These are phyloP conservation scores for Stagonosporopsis cucurbitacearum DNA, from an alignment of 2,329 filamentous ascomycete genomes.

Conservation along the genomic window DNA sequence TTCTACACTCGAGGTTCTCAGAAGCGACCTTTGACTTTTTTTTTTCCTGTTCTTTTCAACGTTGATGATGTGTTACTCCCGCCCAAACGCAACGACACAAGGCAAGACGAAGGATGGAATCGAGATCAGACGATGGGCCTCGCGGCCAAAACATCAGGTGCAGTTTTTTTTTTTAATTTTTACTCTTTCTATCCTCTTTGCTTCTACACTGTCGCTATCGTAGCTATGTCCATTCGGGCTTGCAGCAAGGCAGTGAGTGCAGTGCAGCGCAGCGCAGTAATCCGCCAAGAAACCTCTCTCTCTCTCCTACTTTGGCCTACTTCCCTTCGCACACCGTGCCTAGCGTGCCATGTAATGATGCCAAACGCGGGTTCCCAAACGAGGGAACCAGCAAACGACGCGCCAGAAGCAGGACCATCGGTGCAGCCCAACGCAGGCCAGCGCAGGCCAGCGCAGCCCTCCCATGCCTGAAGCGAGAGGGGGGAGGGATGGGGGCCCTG, in stretches of 20 bases:
- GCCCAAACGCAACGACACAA: no score
- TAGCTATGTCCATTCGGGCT: background rate
- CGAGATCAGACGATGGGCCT: slow-evolving; percentile 26
- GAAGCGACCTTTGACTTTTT: no score
- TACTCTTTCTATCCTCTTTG: no score
- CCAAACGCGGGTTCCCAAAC: background rate
- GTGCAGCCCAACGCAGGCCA: no score
- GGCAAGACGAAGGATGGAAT: background rate
- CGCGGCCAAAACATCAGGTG: slow-evolving; percentile 36
- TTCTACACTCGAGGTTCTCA: no score
- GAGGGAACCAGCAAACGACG: background rate
- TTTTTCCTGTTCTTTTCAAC: no score
- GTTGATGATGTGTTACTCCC: no score
- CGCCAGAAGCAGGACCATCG: no score
- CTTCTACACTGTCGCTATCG: background rate
- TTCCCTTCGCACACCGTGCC: background rate
- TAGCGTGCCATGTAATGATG: background rate
- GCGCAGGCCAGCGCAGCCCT: background rate
- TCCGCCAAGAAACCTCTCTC: background rate
- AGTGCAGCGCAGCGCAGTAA: background rate
- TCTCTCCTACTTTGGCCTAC: background rate
- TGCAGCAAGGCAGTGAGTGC: background rate
- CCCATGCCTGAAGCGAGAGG: no score
- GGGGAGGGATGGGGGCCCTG: no score
- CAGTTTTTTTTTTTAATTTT: no score